Evolutionary conservation across 495 filamentous ascomycete species (phyloP).

Genomic region (Cercophora newfieldiana): DNA sequence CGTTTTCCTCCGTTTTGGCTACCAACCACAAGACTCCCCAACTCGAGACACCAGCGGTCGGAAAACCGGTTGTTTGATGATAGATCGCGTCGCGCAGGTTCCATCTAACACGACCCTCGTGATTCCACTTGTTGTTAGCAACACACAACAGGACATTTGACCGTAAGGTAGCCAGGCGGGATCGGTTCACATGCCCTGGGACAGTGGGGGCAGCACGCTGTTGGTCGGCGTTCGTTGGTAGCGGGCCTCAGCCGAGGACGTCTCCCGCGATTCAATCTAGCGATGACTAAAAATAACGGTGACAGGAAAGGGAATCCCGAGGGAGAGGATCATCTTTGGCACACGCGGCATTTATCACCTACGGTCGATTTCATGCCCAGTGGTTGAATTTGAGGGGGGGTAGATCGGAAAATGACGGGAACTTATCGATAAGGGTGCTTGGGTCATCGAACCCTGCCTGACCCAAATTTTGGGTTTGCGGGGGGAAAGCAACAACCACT

Average conservation of each 20-base stretch:
- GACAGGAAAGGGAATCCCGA: slow-evolving; percentile 4
- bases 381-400: neutral
- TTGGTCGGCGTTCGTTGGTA: neutral
- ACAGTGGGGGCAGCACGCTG: neutral
- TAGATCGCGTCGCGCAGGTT: neutral
- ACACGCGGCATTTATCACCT: neutral
- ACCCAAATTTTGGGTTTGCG: neutral
- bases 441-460: neutral
- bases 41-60: neutral
- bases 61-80: slow-evolving; percentile 1
- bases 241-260: neutral
- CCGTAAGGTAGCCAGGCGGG: neutral
- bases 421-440: neutral
- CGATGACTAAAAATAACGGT: slow-evolving; percentile 17
- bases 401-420: neutral
- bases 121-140: neutral
- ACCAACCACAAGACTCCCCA: neutral
- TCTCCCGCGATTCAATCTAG: neutral
- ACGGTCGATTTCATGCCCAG: neutral
- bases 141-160: neutral
- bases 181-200: neutral
- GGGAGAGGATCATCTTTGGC: neutral
- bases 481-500: neutral
- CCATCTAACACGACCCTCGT: neutral
- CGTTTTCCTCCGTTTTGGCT: neutral